Evolutionary conservation across 2,329 filamentous ascomycete species (phyloP), one percentile per base, ranked within the genome.

Genomic region (Pseudocercospora pini-densiflorae): DNA sequence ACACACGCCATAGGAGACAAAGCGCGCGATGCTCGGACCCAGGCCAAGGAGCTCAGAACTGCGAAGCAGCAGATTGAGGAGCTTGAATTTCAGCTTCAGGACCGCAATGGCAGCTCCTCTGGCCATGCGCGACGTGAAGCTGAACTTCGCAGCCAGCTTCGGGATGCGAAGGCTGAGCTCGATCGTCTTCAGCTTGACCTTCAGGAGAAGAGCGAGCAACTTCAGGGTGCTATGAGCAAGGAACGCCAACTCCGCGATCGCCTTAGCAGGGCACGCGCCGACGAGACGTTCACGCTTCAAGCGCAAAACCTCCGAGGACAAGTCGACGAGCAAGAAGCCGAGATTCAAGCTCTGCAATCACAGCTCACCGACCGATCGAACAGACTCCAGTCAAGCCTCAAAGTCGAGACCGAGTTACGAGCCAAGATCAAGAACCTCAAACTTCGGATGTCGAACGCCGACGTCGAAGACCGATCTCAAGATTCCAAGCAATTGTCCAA

Each of bases 81-180:
- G 3, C 67, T 78, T 1, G 76, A 80, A 27, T 75, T 76, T 9
- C 78, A 80, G 64, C 88, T 88, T 72, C 90, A 75, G 12, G 77
- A 78, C n/a, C 74, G 74, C 21, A 72, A 77, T 61, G 75, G 76
- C 36, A 77, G 75, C 55, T 75, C 75, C 0, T 76, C 75, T n/a
- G 74, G 75, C 12, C 76, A 78, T 63, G 76, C 76, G 27, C 67
- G 77, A 21, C 69, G 77, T 0, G 80, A 84, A 65, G 76, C 75
- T 23, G 79, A 82, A 61, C 76, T 83, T 40, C 74, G 77, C n/a
- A 73, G 65, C 9, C 73, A 77, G 29, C 66, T 79, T 12, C 71
- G 77, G 3, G 76, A 78, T n/a, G 69, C 76, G 7, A 75, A 75
- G 58, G 60, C 70, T 14, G 77, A 77, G 55, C 68, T 79, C 23